phyloP scores from a whole-genome alignment of 139 green algal genomes.

The Chlorella vulgaris region DNA sequence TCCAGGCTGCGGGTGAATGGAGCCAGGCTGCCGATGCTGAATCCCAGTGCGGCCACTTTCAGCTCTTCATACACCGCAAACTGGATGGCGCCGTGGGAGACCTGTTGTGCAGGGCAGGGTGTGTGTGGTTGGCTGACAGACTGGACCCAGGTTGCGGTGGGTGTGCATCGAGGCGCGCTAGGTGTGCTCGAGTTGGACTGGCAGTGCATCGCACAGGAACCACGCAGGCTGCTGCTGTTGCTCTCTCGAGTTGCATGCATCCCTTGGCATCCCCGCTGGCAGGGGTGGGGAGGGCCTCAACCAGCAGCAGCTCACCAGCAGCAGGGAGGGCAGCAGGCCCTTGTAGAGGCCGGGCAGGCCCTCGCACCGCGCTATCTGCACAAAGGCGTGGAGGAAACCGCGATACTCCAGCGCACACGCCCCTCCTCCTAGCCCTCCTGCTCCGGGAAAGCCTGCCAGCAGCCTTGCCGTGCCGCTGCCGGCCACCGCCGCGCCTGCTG shows the following conservation, averaged over 20 bases:
- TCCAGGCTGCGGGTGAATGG: constrained; percentile 19
- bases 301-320: constrained; percentile 70
- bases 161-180: neutral
- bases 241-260: no score
- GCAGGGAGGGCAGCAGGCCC: constrained; percentile 83
- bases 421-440: neutral
- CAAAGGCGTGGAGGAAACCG: constrained; percentile 75
- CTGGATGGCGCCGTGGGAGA: constrained; percentile 93
- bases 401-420: constrained; percentile 52
- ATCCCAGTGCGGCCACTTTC: constrained; percentile 57
- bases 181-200: no score
- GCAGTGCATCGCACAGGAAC: no score
- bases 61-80: constrained; percentile 97
- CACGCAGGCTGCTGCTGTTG: no score
- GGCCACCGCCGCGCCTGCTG: neutral
- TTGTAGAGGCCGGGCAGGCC: constrained; percentile 88
- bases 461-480: neutral
- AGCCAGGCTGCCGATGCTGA: neutral
- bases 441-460: neutral
- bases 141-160: neutral
- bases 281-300: no score
- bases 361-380: constrained; percentile 75
- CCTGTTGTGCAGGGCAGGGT: constrained; percentile 21
- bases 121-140: neutral
- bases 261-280: no score